Percentiles rank a stretch among this genome's conserved stretches.
These are phyloP conservation scores for Chytriomyces sp. DNA, from an alignment of 192 early-diverging fungal species.

Conservation along the genomic window DNA sequence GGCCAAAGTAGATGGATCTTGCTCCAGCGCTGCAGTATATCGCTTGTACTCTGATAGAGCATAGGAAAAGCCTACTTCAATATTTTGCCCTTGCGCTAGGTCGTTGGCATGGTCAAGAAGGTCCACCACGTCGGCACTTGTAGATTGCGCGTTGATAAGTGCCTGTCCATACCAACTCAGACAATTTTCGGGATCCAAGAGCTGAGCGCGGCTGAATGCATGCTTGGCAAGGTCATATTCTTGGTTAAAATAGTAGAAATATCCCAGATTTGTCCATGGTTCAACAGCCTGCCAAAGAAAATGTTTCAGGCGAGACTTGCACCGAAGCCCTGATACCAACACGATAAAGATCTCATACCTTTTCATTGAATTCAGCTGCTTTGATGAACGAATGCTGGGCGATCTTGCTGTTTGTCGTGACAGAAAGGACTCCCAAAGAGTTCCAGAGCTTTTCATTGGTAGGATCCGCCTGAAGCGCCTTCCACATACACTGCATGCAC, in stretches of 20 bases:
- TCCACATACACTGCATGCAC: constrained; percentile 13
- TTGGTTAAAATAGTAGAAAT: constrained; percentile 68
- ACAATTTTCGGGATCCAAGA: constrained; percentile 76
- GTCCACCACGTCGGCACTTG: constrained; percentile 54
- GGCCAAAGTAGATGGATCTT: background rate
- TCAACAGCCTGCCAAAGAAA: constrained; percentile 47
- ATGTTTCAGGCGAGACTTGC: background rate
- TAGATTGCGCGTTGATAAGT: constrained; percentile 66
- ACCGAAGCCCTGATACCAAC: background rate
- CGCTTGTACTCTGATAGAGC: constrained; percentile 20
- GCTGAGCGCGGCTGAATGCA: constrained; percentile 72
- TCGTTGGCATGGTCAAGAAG: constrained; percentile 81
- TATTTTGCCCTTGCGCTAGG: constrained; percentile 48
- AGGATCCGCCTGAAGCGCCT: constrained; percentile 42
- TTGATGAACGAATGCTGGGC: constrained; percentile 86
- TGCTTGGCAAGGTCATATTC: constrained; percentile 77
- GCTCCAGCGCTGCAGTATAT: background rate
- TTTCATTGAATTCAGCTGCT: constrained; percentile 68
- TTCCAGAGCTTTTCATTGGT: constrained; percentile 66
- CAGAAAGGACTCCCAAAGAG: constrained; percentile 67
- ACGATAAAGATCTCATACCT: constrained; percentile 47
- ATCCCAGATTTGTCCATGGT: constrained; percentile 85
- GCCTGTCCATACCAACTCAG: constrained; percentile 88
- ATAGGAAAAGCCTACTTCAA: constrained; percentile 21
- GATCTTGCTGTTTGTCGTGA: constrained; percentile 51